Base-by-base conservation (phyloP, 2,329 filamentous ascomycete species). In the Fusarium sp. region DNA sequence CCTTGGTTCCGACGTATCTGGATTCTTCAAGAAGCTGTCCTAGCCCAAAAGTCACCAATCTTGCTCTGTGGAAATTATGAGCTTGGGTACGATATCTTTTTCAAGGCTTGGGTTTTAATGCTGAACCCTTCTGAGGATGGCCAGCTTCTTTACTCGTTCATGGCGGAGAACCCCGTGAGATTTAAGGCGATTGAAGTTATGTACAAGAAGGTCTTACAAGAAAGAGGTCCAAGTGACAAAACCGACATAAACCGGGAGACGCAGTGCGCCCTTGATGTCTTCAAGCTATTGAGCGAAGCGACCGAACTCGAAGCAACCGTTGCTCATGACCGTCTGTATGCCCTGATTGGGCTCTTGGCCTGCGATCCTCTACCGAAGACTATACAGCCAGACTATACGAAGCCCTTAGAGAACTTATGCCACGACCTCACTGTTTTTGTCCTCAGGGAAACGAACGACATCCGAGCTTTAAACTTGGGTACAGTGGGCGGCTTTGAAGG, bases 1-100 rank as follows among this genome's bases (percentile, higher is more conserved):
- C 20, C 66, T 3, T 68, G 66, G 66, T 68, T 68, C 4, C 55
- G 66, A 7, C 46, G 66, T 0, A 60, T 69, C 30, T 68, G 66
- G 66, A 68, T 68, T 14, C 66, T 68, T 0, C 66, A 68, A 32
- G 66, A 68, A 40, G 66, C 65, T 0, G 59, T 69, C 0, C 14
- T 68, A 0, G 55, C 66, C 0, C 23, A 56, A n/a, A 23, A 13
- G 5, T 30, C 40, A 0, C 66, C 66, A 0, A 48, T 61, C 0
- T 3, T 69, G 1, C 50, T 68, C 0, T 69, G 50, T 4, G 66
- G 66, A 1, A 0, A 25, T 3, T 1, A 46, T 0, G 42, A 45
- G 1, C 1, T 68, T 1, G 65, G 50, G 0, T 69, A 68, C 9
- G 55, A 68, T 1, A 46, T 54, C 0, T 68, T 68, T 5, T 68